A percentile compares a stretch with the other conserved stretches of the same genome.
Evolutionary conservation across 176 grass and related monocot species (phyloP).

Genomic region (Guadua angustifolia): DNA sequence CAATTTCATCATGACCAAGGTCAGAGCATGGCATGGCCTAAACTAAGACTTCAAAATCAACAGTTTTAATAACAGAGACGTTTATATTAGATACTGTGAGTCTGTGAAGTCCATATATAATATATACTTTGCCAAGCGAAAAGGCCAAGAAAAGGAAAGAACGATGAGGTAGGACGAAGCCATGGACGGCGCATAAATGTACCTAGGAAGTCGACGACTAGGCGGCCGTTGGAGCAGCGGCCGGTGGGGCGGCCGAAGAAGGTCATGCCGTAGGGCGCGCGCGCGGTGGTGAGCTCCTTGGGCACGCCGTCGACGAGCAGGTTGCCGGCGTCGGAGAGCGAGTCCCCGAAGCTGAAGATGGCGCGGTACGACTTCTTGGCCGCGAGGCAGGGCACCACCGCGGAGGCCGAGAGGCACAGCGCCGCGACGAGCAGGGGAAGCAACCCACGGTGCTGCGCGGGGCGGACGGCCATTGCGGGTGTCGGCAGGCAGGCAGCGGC

Average conservation of each 20-base stretch:
- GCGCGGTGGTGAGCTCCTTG: slow-evolving; percentile 57
- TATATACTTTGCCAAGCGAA: background rate
- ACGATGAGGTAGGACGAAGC: background rate
- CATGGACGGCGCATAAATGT: slow-evolving; percentile 13
- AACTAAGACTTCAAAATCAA: slow-evolving; percentile 43
- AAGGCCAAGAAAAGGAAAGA: background rate
- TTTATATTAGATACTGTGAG: background rate
- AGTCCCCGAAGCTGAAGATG: slow-evolving; percentile 82
- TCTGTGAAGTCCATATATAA: background rate
- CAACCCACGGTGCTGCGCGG: background rate
- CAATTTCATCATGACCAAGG: slow-evolving; percentile 51
- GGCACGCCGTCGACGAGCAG: slow-evolving; percentile 58
- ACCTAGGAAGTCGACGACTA: slow-evolving; percentile 79
- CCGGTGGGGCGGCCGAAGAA: slow-evolving; percentile 68
- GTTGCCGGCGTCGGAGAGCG: slow-evolving; percentile 79
- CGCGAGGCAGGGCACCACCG: slow-evolving; percentile 20
- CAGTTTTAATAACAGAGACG: slow-evolving; percentile 30
- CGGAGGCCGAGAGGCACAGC: background rate
- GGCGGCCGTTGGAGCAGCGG: slow-evolving; percentile 70
- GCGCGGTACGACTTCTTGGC: slow-evolving; percentile 58
- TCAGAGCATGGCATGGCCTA: slow-evolving; percentile 50
- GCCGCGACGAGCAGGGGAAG: slow-evolving; percentile 18
- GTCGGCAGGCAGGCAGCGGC: slow-evolving; percentile 46
- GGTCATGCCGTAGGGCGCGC: slow-evolving; percentile 61
- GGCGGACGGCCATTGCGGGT: slow-evolving; percentile 34